Evolutionary conservation across 202 grass and related monocot genomes (phyloP), one percentile per base, ranked within the genome.

Genomic region (Setaria italica): DNA sequence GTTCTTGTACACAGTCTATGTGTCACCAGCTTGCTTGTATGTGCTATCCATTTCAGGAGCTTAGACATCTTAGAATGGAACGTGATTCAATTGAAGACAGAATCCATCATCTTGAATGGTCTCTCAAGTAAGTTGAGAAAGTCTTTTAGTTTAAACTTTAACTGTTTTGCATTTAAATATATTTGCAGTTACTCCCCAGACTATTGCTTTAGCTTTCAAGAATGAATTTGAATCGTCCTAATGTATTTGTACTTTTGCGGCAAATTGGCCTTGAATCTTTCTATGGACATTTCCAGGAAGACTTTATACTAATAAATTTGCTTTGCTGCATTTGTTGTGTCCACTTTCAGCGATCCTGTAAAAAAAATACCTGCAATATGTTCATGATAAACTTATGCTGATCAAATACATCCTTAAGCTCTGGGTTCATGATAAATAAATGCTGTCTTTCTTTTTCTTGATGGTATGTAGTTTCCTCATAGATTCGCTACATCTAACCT

Each of bases 81-180:
- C 91, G 90, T 59, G 93, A 99, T 88, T 84, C 90, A 80, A 72
- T 96, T 88, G 96, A 99, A 72, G 93, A 99, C 80, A 94, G 32
- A 87, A 92, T 99, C 79, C 91, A 99, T 92, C 88, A 81, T 86
- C 86, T 99, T 67, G 92, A 94, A 75, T 99, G 96, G 93, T 96
- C 91, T 54, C 90, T 99, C 62, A 86, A 91, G 96, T 99, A 89
- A 92, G 92, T 83, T 50, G 80, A 78, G 49, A 76, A 80, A 70
- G 2, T 11, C 9, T 72, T 7, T 48, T 33, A 37, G 12, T 12
- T 78, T 72, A 67, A 39, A 67, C 55, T 88, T 87, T 75, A 9
- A 1, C 33, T 68, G 1, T 70, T 72, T 58, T 60, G 4, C 37
- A 53, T 25, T 25, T 53, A 15, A 46, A 62, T 16, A 14, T 65